Evolutionary conservation across 2,329 filamentous ascomycete genomes (phyloP), one percentile per base, ranked within the genome.

Genomic region (Pseudogymnoascus sp.): DNA sequence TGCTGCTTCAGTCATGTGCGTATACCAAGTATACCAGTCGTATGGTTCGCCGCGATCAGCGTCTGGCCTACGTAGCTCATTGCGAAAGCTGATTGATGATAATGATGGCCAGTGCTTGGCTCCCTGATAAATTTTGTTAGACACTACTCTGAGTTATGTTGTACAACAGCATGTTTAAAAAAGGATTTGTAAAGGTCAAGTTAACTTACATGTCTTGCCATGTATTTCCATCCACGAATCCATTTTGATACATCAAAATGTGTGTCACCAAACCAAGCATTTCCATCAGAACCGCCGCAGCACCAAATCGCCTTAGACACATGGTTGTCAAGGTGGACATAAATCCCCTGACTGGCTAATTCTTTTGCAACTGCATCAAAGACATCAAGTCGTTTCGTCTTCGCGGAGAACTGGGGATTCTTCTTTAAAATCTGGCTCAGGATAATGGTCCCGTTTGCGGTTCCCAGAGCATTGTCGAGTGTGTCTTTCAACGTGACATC

Each of bases 311-410:
- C 84, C 55, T 76, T 78, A 8, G 82, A 84, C 65, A 86, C 80
- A 70, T 86, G 84, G 68, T 86, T 86, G 70, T 86, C 83, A 0
- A 86, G 75, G 65, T 84, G 81, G 4, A 86, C 74, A 65, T 84
- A 83, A 61, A 86, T 79, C 14, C 82, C 69, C 66, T 84, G 83
- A 23, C 75, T 78, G 0, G 78, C 74, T 33, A 81, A 79, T 68
- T 86, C 85, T 0, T 77, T 80, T 0, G 83, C 85, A 3, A 88
- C 80, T 2, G 84, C 84, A 67, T 88, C 84, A 69, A 82, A 88
- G 0, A 86, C 78, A 67, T 83, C 72, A 6, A 85, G 70, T 60
- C 84, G 75, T 0, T 82, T 86, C 0, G 83, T 86, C 8, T 75
- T 70, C 7, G 77, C 76, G 1, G 74, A 81, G 67, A 87, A 85